Percentiles rank a stretch among this genome's conserved stretches.
phyloP scores from a whole-genome alignment of 169 alveolate genomes.

The Theileria annulata region DNA sequence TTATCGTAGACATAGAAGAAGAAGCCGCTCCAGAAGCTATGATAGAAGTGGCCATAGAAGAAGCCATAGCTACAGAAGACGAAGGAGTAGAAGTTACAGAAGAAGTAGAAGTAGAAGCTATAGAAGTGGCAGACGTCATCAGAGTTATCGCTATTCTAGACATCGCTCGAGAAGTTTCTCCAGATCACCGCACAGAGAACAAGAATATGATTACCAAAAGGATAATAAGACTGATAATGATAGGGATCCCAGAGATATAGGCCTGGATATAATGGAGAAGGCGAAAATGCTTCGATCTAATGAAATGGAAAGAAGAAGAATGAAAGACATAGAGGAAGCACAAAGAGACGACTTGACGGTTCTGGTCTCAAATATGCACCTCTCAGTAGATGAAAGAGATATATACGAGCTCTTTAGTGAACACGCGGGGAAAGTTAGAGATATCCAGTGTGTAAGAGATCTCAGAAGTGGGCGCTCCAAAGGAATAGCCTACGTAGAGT shows the following conservation, averaged over 20 bases:
- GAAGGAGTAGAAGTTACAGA: neutral
- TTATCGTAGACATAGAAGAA: constrained; percentile 7
- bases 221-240: constrained; percentile 27
- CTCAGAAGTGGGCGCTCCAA: constrained; percentile 93
- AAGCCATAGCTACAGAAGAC: constrained; percentile 20
- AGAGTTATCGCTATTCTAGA: constrained; percentile 14
- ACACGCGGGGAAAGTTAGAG: constrained; percentile 96
- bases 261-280: constrained; percentile 39
- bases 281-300: constrained; percentile 71
- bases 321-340: constrained; percentile 93
- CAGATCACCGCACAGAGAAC: constrained; percentile 7
- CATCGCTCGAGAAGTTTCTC: constrained; percentile 24
- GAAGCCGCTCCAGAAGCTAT: constrained; percentile 44
- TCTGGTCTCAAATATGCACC: constrained; percentile 88
- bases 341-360: constrained; percentile 97
- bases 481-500: constrained; percentile 98
- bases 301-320: constrained; percentile 75
- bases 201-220: constrained; percentile 14
- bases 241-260: constrained; percentile 42
- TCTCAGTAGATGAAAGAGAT: constrained; percentile 94
- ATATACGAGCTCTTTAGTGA: constrained; percentile 92
- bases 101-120: constrained; percentile 31
- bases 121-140: constrained; percentile 9
- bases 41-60: constrained; percentile 22
- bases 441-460: constrained; percentile 94